Evolutionary conservation across 2,329 filamentous ascomycete genomes (phyloP).

Genomic region (Trichoderma simmonsii): DNA sequence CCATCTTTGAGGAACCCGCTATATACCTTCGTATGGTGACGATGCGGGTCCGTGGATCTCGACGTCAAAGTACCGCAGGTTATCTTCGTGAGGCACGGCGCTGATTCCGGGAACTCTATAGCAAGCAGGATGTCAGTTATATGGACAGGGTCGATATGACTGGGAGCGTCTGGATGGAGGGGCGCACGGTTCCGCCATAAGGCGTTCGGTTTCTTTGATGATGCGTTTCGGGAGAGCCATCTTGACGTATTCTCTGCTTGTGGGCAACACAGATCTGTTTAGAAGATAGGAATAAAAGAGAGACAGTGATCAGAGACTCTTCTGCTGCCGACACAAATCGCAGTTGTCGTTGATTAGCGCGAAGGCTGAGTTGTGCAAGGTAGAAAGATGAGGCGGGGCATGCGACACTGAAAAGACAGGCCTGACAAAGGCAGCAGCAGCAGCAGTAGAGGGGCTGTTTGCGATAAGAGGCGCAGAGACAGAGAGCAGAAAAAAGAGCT

Average conservation of each 20-base stretch:
- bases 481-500: not conserved
- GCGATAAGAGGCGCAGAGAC: conserved; percentile 2
- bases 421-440: not conserved
- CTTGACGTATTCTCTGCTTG: not conserved
- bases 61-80: conserved; percentile 97
- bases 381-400: conserved; percentile 21
- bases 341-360: not conserved
- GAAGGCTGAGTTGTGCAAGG: conserved; percentile 11
- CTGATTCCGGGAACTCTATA: conserved; percentile 90
- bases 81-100: conserved; percentile 92
- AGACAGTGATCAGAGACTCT: not conserved
- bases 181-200: conserved; percentile 91
- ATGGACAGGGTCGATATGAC: conserved; percentile 9
- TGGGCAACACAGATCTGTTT: not conserved
- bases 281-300: not conserved
- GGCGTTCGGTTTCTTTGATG: conserved; percentile 95
- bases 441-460: conserved; percentile 6
- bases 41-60: conserved; percentile 89
- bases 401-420: conserved; percentile 17
- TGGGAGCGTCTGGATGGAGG: conserved; percentile 14
- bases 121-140: conserved; percentile 22
- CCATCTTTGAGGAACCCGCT: not conserved
- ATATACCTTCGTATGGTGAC: conserved; percentile 91
- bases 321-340: not conserved
- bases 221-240: conserved; percentile 93